Base-by-base conservation (phyloP, 169 alveolate species). In the Plasmodium knowlesi region DNA sequence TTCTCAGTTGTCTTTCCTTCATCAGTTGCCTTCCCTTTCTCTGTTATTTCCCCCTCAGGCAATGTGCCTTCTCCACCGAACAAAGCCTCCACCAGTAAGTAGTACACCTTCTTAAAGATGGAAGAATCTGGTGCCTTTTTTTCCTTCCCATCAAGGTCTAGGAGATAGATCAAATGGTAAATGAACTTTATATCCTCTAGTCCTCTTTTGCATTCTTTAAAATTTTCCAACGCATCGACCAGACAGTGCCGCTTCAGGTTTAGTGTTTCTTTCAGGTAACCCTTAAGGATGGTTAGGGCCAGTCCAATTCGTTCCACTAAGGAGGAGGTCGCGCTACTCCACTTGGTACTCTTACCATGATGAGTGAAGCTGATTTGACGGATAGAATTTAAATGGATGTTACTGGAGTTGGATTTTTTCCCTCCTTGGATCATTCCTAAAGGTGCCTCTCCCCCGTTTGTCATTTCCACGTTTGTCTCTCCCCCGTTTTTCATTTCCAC, bases 121-220 rank as follows among this genome's bases (percentile, higher is more conserved):
- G 61, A 50, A 3, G 37, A 39, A 16, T 79, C 89, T 4, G 83
- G 46, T 6, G 16, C 70, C 14, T 79, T 79, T 32, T 25, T 43
- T 61, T 79, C 22, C 50, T 89, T 89, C 6, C 43, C 14, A 14
- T 76, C 85, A 78, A 73, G 67, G 34, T 89, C 73, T 6, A 89
- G 41, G 22, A 89, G 73, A 67, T 78, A 39, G 1, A 57, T 78
- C 82, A 89, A 41, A 79, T 79, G 37, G 30, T 89, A 79, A 16
- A 43, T 14, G 79, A 89, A 89, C 39, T 89, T 89, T 16, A 89
- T 89, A 30, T 89, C 90, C 46, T 89, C 94, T 30, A 89, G 67
- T 16, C 94, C 94, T 0, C 50, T 79, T 73, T 89, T 89, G 32
- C 83, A 79, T 41, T 67, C 12, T 32, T 89, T 89, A 34, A 5